phyloP scores from a whole-genome alignment of 2,329 filamentous ascomycete genomes.

The Scedosporium boydii region DNA sequence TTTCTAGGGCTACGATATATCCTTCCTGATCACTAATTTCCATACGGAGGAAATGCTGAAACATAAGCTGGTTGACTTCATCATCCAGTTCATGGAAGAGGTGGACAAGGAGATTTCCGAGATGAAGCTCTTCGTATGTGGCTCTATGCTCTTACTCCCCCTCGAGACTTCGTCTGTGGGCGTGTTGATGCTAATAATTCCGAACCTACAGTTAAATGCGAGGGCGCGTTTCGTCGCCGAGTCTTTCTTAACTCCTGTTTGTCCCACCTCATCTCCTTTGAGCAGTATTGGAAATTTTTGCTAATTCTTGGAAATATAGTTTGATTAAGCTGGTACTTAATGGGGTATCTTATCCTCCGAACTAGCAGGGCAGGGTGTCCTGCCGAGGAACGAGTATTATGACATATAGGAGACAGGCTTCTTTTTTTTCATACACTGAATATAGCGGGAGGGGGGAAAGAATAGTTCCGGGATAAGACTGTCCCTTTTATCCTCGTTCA shows the following conservation, averaged over 20 bases:
- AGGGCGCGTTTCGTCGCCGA: slow-evolving; percentile 96
- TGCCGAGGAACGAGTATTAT: not conserved
- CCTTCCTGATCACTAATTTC: slow-evolving; percentile 97
- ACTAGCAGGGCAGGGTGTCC: not conserved
- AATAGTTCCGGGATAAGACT: not conserved
- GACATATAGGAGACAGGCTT: not conserved
- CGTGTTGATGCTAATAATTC: slow-evolving; percentile 10
- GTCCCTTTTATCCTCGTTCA: not conserved
- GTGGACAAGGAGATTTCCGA: slow-evolving; percentile 99
- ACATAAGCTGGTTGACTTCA: slow-evolving; percentile 98
- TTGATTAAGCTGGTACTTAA: not conserved
- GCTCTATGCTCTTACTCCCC: not conserved
- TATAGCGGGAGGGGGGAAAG: too few relatives aligned
- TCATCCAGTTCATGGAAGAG: slow-evolving; percentile 99
- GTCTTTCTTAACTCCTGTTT: slow-evolving; percentile 90
- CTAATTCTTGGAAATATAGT: not conserved
- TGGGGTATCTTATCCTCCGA: not conserved
- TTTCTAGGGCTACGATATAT: slow-evolving; percentile 86
- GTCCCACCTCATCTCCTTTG: slow-evolving; percentile 12
- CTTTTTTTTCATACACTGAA: too few relatives aligned
- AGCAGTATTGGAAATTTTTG: not conserved
- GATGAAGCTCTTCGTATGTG: slow-evolving; percentile 96
- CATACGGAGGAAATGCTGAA: slow-evolving; percentile 98
- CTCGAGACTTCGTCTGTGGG: not conserved
- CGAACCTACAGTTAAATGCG: slow-evolving; percentile 65